Evolutionary conservation across 2,329 filamentous ascomycete genomes (phyloP).

Genomic region (Dissoconium aciculare): DNA sequence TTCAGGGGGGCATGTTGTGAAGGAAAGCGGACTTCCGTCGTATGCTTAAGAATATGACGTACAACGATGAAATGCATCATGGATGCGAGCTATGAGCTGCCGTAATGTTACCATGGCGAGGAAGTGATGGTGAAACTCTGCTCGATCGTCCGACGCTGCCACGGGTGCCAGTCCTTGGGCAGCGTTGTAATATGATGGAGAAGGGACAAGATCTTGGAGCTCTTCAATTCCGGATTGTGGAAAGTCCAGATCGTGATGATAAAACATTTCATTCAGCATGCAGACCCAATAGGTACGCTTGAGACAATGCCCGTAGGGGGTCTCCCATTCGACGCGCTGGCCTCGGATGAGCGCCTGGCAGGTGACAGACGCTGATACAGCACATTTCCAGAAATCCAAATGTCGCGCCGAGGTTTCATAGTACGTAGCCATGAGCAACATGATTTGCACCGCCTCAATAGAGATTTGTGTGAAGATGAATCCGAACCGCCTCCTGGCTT

Average conservation of each 20-base stretch:
- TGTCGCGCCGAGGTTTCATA: slow-evolving; percentile 15
- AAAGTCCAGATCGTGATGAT: slow-evolving; percentile 45
- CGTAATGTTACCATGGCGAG: slow-evolving; percentile 45
- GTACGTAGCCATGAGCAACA: slow-evolving; percentile 36
- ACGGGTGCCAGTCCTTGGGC: slow-evolving; percentile 20
- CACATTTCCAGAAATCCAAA: slow-evolving; percentile 47
- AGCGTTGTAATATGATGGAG: slow-evolving; percentile 38
- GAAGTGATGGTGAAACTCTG: slow-evolving; percentile 44
- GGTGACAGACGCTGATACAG: slow-evolving; percentile 40
- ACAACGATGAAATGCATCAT: slow-evolving; percentile 40
- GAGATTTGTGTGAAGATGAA: slow-evolving; percentile 41
- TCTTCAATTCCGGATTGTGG: slow-evolving; percentile 41
- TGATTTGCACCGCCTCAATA: slow-evolving; percentile 45
- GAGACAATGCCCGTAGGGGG: slow-evolving; percentile 36
- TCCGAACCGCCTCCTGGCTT: slow-evolving; percentile 45
- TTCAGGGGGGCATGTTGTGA: neutral
- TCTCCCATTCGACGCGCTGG: slow-evolving; percentile 31
- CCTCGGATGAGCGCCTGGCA: slow-evolving; percentile 43
- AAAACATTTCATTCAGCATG: slow-evolving; percentile 33
- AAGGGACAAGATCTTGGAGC: slow-evolving; percentile 38
- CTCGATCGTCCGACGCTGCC: slow-evolving; percentile 30
- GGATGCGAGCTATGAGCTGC: slow-evolving; percentile 38
- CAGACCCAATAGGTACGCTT: slow-evolving; percentile 45
- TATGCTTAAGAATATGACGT: too few species aligned
- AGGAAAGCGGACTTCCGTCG: neutral